These are phyloP conservation scores for Lizanozyma gosingica DNA, from an alignment of 1,139 yeast genomes.

Conservation along the genomic window DNA sequence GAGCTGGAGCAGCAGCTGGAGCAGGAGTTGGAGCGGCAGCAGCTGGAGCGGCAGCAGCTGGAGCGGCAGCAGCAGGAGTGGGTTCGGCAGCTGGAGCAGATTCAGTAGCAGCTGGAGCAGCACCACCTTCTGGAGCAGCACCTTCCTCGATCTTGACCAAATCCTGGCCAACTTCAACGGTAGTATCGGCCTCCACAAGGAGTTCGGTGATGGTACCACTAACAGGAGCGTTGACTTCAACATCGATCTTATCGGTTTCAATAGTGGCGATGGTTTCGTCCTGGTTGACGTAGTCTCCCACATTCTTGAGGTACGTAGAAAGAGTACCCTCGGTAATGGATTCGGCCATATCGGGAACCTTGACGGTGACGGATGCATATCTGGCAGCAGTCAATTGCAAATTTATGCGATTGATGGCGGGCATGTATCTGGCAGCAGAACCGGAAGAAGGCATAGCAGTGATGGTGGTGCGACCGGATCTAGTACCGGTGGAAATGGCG, in stretches of 20 bases:
- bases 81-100: conserved; percentile 15
- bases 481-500: conserved; percentile 1
- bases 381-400: conserved; percentile 11
- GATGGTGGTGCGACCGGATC: conserved; percentile 3
- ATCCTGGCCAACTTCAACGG: conserved; percentile 95
- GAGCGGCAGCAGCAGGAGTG: conserved; percentile 11
- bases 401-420: neutral
- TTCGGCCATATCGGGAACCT: conserved; percentile 99
- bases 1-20: conserved; percentile 2
- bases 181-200: conserved; percentile 79
- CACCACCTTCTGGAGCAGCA: conserved; percentile 66
- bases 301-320: conserved; percentile 64
- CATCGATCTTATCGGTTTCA: conserved; percentile 97
- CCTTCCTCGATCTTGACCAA: conserved; percentile 87
- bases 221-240: conserved; percentile 91
- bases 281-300: conserved; percentile 80
- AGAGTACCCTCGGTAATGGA: conserved; percentile 96
- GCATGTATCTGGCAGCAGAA: neutral
- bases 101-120: conserved; percentile 26
- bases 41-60: conserved; percentile 14
- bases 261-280: conserved; percentile 96
- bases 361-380: conserved; percentile 47
- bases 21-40: conserved; percentile 5
- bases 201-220: conserved; percentile 85
- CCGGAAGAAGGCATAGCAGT: conserved; percentile 3